Conservation (phyloP, 2,329 filamentous ascomycete genomes). For the Camillea tinctor region DNA sequence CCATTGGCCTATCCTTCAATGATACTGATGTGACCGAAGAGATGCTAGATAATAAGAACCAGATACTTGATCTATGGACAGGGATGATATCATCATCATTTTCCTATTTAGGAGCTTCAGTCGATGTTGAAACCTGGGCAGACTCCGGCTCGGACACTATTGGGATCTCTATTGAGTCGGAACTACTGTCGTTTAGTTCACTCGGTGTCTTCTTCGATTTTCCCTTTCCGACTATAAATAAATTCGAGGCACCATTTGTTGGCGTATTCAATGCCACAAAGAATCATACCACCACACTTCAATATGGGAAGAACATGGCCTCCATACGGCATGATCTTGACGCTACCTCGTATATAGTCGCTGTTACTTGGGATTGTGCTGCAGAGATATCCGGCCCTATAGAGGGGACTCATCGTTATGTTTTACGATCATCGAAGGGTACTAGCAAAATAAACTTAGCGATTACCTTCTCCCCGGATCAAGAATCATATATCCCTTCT, state of each 20-base stretch:
- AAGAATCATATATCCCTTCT: constrained; percentile 18
- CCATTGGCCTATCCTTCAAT: constrained; percentile 46
- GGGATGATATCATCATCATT: constrained; percentile 46
- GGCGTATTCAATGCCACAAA: constrained; percentile 48
- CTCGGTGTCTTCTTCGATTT: constrained; percentile 53
- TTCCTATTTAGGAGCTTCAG: constrained; percentile 36
- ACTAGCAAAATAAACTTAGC: constrained; percentile 30
- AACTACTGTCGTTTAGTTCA: constrained; percentile 35
- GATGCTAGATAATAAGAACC: constrained; percentile 38
- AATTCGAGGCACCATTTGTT: constrained; percentile 55
- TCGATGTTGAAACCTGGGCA: constrained; percentile 44
- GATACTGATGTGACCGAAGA: constrained; percentile 39
- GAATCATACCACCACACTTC: constrained; percentile 42
- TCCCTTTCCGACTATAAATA: constrained; percentile 47
- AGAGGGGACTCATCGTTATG: constrained; percentile 42
- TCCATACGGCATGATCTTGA: constrained; percentile 44
- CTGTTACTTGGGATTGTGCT: constrained; percentile 37
- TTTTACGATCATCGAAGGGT: constrained; percentile 31
- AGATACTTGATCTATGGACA: constrained; percentile 48
- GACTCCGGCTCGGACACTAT: constrained; percentile 47
- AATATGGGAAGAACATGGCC: constrained; percentile 29
- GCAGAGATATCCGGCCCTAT: constrained; percentile 35
- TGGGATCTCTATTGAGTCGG: constrained; percentile 42
- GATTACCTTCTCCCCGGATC: constrained; percentile 32
- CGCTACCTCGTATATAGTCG: constrained; percentile 41